These are phyloP conservation scores for Penicilliopsis zonata DNA, from an alignment of 495 filamentous ascomycete species.

Conservation along the genomic window DNA sequence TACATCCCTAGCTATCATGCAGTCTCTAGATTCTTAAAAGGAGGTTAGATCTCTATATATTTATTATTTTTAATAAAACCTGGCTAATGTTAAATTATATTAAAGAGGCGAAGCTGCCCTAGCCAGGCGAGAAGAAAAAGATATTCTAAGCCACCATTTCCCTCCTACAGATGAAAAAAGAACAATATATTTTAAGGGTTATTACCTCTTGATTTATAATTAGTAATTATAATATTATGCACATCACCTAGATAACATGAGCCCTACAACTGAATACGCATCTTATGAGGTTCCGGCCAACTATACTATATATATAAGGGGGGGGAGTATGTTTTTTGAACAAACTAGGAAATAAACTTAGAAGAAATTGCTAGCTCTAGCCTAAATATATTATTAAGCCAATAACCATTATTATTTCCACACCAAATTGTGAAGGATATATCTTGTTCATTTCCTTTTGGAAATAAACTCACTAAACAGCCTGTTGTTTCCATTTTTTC, in stretches of 20 bases:
- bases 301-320: neutral
- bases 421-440: neutral
- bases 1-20: neutral
- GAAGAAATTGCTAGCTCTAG: neutral
- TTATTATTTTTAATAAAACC: neutral
- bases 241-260: neutral
- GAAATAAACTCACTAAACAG: neutral
- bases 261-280: neutral
- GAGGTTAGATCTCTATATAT: too few species aligned
- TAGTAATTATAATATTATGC: neutral
- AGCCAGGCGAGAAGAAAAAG: neutral
- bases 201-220: slow-evolving; percentile 1
- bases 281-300: neutral
- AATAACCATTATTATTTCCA: neutral
- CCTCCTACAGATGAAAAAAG: neutral
- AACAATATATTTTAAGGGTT: neutral
- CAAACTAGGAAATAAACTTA: too few species aligned
- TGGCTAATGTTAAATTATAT: neutral
- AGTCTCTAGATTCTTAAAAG: too few species aligned
- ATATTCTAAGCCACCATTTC: neutral
- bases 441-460: neutral
- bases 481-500: neutral
- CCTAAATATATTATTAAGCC: neutral
- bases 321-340: neutral
- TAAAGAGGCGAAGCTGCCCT: neutral